These are phyloP conservation scores for Mycena olivaceomarginata DNA, from an alignment of 768 basidiomycete species.

Conservation along the genomic window DNA sequence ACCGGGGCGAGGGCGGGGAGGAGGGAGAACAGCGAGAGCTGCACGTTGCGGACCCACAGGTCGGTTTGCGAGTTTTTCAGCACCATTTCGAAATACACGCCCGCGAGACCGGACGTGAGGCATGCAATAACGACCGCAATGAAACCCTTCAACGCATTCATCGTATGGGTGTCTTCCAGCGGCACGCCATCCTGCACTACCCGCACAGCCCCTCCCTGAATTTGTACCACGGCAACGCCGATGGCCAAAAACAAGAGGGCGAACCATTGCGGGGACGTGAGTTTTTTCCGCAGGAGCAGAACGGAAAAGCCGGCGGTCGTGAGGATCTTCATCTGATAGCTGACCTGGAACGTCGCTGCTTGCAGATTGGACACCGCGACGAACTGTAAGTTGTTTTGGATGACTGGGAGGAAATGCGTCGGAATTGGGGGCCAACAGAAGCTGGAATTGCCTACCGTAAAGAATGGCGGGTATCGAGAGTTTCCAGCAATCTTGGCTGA, in stretches of 20 bases:
- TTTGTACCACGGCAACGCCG: conserved; percentile 93
- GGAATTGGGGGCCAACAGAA: background rate
- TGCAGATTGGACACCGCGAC: conserved; percentile 95
- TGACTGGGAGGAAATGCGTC: conserved; percentile 66
- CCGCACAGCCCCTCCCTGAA: conserved; percentile 72
- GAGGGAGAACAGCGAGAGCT: conserved; percentile 95
- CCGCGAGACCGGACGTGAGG: conserved; percentile 96
- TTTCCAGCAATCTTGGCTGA: conserved; percentile 97
- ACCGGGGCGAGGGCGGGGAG: conserved; percentile 91
- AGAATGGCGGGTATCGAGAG: conserved; percentile 97
- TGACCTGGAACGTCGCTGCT: conserved; percentile 97
- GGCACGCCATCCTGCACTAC: conserved; percentile 43
- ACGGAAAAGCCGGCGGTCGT: conserved; percentile 95
- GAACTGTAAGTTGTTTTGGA: conserved; percentile 97
- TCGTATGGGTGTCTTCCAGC: conserved; percentile 66
- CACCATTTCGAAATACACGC: conserved; percentile 99
- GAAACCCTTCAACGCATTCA: conserved; percentile 92
- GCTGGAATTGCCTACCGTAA: conserved; percentile 71
- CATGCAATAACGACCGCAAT: conserved; percentile 93
- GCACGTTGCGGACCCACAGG: conserved; percentile 97
- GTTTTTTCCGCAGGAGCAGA: conserved; percentile 83
- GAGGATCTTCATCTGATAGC: conserved; percentile 98
- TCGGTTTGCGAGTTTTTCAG: conserved; percentile 92
- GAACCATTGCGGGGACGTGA: conserved; percentile 88
- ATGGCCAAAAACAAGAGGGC: conserved; percentile 90